Conservation (phyloP, 441 rosid species). For the Manihot esculenta region DNA sequence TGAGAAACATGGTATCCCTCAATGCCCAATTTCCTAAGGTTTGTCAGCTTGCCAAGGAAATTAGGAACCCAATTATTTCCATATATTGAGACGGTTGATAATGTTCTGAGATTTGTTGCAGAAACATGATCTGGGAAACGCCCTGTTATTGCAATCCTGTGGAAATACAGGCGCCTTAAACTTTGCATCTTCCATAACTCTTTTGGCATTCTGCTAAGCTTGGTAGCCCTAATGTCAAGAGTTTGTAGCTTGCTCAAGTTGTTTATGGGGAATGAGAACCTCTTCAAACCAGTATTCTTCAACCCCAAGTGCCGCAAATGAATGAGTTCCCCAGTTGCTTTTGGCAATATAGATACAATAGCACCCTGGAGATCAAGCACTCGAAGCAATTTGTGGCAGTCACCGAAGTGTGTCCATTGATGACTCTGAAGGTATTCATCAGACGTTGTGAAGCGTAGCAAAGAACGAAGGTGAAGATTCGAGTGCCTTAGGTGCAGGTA, state of each 20-base stretch:
- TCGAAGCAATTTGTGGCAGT: constrained; percentile 2
- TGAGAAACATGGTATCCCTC: constrained; percentile 7
- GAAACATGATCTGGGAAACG: neutral
- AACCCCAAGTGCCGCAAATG: constrained; percentile 18
- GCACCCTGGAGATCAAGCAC: constrained; percentile 18
- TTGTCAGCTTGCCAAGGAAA: constrained; percentile 14
- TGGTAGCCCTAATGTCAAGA: constrained; percentile 1
- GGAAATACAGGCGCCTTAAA: constrained; percentile 10
- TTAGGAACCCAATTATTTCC: neutral
- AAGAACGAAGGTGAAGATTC: constrained; percentile 7
- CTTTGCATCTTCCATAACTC: constrained; percentile 12
- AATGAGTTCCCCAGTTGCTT: neutral
- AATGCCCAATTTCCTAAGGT: constrained; percentile 11
- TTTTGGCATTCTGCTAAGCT: neutral
- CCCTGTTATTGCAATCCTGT: neutral
- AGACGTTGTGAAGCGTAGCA: constrained; percentile 2
- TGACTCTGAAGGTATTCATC: neutral
- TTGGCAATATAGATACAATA: neutral
- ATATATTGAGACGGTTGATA: constrained; percentile 1
- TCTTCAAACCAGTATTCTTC: neutral
- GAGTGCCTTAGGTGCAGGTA: neutral
- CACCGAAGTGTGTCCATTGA: neutral
- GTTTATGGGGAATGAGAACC: neutral
- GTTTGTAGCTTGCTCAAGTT: constrained; percentile 13
- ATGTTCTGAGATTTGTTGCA: neutral